These are phyloP conservation scores for Gynochthodes officinalis DNA, from an alignment of 257 asterid genomes.

Conservation along the genomic window DNA sequence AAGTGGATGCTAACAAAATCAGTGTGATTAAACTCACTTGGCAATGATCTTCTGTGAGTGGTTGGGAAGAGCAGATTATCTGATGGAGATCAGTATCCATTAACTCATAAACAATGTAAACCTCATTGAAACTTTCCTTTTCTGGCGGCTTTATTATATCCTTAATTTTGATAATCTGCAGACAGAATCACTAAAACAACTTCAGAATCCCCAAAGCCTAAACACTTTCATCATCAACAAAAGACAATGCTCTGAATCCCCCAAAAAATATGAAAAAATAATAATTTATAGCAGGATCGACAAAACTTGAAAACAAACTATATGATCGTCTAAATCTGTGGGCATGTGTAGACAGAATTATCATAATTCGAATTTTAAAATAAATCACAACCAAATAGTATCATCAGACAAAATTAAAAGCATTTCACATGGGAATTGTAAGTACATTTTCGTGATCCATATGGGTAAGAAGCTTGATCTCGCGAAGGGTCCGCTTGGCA, in stretches of 20 bases:
- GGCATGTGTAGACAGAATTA: background rate
- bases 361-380: background rate
- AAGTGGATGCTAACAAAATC: background rate
- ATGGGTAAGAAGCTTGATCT: conserved; percentile 83
- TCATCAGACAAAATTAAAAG: background rate
- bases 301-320: background rate
- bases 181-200: background rate
- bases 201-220: background rate
- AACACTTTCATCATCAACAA: background rate
- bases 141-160: conserved; percentile 73
- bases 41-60: conserved; percentile 81
- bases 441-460: conserved; percentile 88
- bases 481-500: conserved; percentile 81
- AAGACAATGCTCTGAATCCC: background rate
- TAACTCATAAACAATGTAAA: conserved; percentile 71
- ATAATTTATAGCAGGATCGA: background rate
- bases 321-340: too few species aligned
- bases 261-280: background rate
- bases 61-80: conserved; percentile 74
- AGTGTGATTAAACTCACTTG: conserved; percentile 41
- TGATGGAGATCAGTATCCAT: conserved; percentile 95
- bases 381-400: too few species aligned
- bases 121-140: conserved; percentile 61
- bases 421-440: background rate
- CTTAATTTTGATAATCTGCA: conserved; percentile 69